phyloP scores from a whole-genome alignment of 148 eudicot genomes.

The Camellia sinensis region DNA sequence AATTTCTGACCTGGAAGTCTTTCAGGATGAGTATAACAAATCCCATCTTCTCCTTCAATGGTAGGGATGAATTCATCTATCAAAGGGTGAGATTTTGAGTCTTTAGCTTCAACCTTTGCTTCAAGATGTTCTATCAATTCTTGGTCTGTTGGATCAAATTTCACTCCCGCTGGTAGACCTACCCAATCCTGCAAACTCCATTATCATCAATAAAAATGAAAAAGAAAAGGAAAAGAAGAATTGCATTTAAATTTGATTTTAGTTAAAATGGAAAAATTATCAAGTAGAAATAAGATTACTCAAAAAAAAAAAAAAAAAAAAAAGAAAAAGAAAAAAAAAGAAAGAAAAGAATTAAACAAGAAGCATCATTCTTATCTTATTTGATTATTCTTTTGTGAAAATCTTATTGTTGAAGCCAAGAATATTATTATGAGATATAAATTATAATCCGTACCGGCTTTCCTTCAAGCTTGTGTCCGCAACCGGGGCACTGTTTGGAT shows the following conservation, averaged over 20 bases:
- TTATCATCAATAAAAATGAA: not conserved
- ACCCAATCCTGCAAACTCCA: slow-evolving; percentile 75
- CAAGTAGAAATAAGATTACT: not conserved
- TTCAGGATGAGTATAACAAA: slow-evolving; percentile 99
- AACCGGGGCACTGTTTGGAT: slow-evolving; percentile 89
- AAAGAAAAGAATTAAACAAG: not conserved
- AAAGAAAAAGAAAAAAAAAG: too few species aligned
- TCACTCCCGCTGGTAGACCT: slow-evolving; percentile 98
- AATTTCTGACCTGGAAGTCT: slow-evolving; percentile 77
- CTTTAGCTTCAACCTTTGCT: slow-evolving; percentile 76
- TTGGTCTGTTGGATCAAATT: slow-evolving; percentile 99
- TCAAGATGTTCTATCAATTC: slow-evolving; percentile 97
- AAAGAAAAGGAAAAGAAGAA: not conserved
- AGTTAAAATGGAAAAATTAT: too few species aligned
- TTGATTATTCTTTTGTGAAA: slow-evolving; percentile 23
- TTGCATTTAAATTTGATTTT: not conserved
- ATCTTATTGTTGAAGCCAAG: slow-evolving; percentile 24
- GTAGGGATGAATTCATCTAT: slow-evolving; percentile 98
- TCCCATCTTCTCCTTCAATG: slow-evolving; percentile 98
- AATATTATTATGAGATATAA: slow-evolving; percentile 9
- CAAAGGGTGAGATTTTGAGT: slow-evolving; percentile 85
- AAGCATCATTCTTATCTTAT: slow-evolving; percentile 13
- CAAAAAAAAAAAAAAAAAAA: not conserved
- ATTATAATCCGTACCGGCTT: slow-evolving; percentile 61
- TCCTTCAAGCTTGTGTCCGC: slow-evolving; percentile 89